Base-by-base conservation (phyloP, 331 rosid species). In the Stylosanthes scabra region DNA sequence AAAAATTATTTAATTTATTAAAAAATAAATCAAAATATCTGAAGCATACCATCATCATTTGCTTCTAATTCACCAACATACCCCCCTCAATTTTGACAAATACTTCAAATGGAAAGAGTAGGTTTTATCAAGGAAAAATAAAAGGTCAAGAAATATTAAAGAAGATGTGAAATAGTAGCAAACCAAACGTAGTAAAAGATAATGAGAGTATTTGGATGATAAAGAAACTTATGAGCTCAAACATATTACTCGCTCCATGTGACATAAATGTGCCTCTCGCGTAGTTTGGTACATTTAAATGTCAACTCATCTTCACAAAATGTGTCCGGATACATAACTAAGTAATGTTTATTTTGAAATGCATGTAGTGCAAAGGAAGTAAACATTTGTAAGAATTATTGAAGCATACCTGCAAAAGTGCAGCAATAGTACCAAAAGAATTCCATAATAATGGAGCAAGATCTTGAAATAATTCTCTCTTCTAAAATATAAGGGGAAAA, bases 351-450 rank as follows among this genome's bases (percentile, higher is more conserved):
- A 34, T 34, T 34, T 34, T 34, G 39, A 34, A 34, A 34, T 34
- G 59, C 25, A 69, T 51, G 58, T 13, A 75, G 74, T 34, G 61
- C 25, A 71, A 34, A 34, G 39, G 39, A 34, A 80, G 45, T 64
- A 34, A 34, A 34, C 11, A 61, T 77, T 34, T 34, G 39, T 6
- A 34, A 34, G 39, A 34, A 34, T 34, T 34, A 34, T 34, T 34
- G 39, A 34, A 55, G 71, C 80, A 66, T 86, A 94, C 97, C 97
- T 94, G 99, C 64, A 84, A 76, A 66, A 89, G 87, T 70, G 89
- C 96, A 7, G 82, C 84, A 81, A 74, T 64, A 74, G 82, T 86
- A 58, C 85, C 82, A 68, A 83, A 82, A 70, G 79, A 81, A 74
- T 83, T 84, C 88, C 86, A 86, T 46, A 84, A 54, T 75, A 86